Evolutionary conservation across 192 early-diverging fungal genomes (phyloP), one percentile per base, ranked within the genome.

Genomic region (Dissophora globulifera): DNA sequence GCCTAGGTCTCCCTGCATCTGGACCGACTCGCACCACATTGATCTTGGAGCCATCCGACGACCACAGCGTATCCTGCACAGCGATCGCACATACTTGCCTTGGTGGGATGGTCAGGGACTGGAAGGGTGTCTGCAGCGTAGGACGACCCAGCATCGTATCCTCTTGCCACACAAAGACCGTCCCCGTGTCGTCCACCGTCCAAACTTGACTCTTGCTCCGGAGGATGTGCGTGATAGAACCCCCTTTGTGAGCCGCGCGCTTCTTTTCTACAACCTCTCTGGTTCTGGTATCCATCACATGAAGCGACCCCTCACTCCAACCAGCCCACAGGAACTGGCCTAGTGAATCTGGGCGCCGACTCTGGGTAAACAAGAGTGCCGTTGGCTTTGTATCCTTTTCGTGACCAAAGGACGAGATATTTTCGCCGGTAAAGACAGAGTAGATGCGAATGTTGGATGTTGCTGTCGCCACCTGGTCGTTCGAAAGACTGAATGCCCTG

Each of bases 311-410:
- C 32, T 89, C 89, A 12, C 86, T 82, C 52, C 85, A 71, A 12
- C 84, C 86, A 30, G 81, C 81, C 92, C 92, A 93, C 20, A 92
- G 46, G 60, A 83, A 89, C 29, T 85, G 76, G 15, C 89, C 89
- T 30, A 89, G 82, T 26, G 90, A 82, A 17, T 64, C 78, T 4
- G 83, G 59, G 17, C 67, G 64, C 42, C 69, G 79, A 50, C 84
- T 72, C 17, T 90, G 91, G 12, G 83, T 83, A 64, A 90, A 89
- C 15, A 69, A 50, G 50, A 89, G 78, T 19, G 79, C 79, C 17
- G 78, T 78, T 12, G 85, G 83, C 31, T 86, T 87, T 10, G 69
- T 52, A 20, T 85, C 85, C 52, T 67, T 76, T 26, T 64, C 79
- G 40, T 84, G 78, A n/a, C 81, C 66, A 13, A 86, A 69, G 5